phyloP scores from a whole-genome alignment of 192 early-diverging fungal species.

The Gryganskiella cystojenkinii region DNA sequence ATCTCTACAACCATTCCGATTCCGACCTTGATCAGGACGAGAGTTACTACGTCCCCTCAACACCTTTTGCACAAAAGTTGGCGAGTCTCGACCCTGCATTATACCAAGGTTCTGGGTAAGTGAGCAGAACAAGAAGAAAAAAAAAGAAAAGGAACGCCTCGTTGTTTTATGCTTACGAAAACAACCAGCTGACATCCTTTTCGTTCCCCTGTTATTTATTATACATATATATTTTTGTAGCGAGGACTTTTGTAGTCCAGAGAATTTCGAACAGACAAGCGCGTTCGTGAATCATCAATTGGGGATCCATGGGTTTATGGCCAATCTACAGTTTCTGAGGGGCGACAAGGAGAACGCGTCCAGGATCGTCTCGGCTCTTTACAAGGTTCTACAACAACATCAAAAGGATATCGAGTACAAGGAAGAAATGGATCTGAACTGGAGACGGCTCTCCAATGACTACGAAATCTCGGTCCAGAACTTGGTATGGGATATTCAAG shows the following conservation, averaged over 20 bases:
- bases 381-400: slow-evolving; percentile 45
- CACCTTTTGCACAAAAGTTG: slow-evolving; percentile 27
- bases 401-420: slow-evolving; percentile 46
- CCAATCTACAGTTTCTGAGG: slow-evolving; percentile 29
- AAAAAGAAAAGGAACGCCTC: background rate
- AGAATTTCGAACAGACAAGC: slow-evolving; percentile 51
- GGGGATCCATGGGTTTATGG: slow-evolving; percentile 24
- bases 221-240: background rate
- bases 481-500: slow-evolving; percentile 12
- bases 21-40: slow-evolving; percentile 34
- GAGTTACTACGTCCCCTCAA: slow-evolving; percentile 41
- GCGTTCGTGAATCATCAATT: slow-evolving; percentile 43
- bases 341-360: slow-evolving; percentile 31
- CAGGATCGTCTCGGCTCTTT: slow-evolving; percentile 33
- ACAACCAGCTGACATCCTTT: background rate
- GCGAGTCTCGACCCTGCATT: slow-evolving; percentile 29
- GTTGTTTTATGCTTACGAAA: background rate
- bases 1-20: background rate
- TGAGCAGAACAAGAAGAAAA: background rate
- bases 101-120: slow-evolving; percentile 49
- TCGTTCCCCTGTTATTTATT: background rate
- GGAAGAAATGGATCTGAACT: slow-evolving; percentile 51
- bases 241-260: slow-evolving; percentile 36
- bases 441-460: slow-evolving; percentile 42
- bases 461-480: slow-evolving; percentile 30